Evolutionary conservation across 148 eudicot genomes (phyloP).

Genomic region (Hydrangea macrophylla): DNA sequence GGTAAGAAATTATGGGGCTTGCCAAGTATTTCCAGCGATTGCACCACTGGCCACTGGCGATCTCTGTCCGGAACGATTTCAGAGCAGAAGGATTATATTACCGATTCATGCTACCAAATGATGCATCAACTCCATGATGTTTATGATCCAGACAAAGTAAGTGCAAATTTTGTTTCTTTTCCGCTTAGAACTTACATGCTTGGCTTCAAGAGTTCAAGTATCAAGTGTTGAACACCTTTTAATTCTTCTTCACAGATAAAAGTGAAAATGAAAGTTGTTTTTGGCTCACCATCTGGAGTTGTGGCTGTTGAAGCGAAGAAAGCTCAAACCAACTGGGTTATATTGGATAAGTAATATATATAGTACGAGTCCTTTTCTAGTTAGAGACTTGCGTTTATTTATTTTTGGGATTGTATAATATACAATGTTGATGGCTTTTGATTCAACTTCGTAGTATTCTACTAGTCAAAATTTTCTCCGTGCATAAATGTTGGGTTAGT

Average conservation of each 20-base stretch:
- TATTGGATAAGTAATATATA: slow-evolving; percentile 66
- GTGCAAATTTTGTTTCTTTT: slow-evolving; percentile 9
- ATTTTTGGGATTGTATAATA: neutral
- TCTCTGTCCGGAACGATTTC: slow-evolving; percentile 48
- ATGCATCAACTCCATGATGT: slow-evolving; percentile 55
- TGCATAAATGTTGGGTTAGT: neutral
- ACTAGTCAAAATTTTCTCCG: neutral
- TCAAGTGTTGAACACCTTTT: slow-evolving; percentile 6
- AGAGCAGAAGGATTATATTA: slow-evolving; percentile 61
- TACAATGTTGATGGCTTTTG: neutral
- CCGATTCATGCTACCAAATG: slow-evolving; percentile 58
- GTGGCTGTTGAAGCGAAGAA: slow-evolving; percentile 73
- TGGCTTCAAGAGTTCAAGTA: neutral
- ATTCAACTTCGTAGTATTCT: neutral
- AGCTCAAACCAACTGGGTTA: slow-evolving; percentile 60
- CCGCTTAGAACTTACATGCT: neutral
- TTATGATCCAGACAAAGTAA: slow-evolving; percentile 63
- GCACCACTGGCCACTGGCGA: slow-evolving; percentile 48
- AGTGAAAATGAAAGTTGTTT: slow-evolving; percentile 62
- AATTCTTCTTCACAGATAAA: slow-evolving; percentile 43
- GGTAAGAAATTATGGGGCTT: slow-evolving; percentile 56
- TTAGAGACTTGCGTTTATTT: neutral
- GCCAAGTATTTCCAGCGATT: slow-evolving; percentile 58
- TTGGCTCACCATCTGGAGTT: slow-evolving; percentile 46
- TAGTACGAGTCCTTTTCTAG: slow-evolving; percentile 8